Percentiles rank a stretch among this genome's conserved stretches.
Evolutionary conservation across 371 early-diverging fungal species (phyloP).

Genomic region (Synchytrium microbalum): DNA sequence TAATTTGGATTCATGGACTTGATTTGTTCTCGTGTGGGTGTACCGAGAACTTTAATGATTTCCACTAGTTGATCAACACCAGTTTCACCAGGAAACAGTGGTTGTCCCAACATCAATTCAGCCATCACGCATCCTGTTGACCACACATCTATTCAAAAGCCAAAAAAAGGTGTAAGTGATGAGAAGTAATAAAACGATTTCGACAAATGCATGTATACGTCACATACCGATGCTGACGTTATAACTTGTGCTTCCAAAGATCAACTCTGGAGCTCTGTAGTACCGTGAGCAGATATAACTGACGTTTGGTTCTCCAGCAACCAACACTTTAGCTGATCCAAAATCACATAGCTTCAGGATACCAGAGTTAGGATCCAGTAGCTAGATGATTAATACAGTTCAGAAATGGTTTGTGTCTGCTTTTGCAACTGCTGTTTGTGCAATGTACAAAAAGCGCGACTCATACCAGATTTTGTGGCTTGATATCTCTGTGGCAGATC

Average conservation of each 20-base stretch:
- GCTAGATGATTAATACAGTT: constrained; percentile 17
- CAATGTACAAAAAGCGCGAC: no score
- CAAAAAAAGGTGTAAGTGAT: background rate
- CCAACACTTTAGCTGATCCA: constrained; percentile 94
- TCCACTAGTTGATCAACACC: constrained; percentile 99
- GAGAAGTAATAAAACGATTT: no score
- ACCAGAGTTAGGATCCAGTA: constrained; percentile 82
- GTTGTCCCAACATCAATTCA: constrained; percentile 92
- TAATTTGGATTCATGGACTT: constrained; percentile 94
- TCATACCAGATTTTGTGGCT: constrained; percentile 89
- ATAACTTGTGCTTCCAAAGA: constrained; percentile 95
- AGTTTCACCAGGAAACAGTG: constrained; percentile 97
- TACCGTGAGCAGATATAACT: constrained; percentile 98
- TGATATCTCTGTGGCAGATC: constrained; percentile 96
- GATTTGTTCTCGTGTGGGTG: constrained; percentile 94
- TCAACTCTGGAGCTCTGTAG: constrained; percentile 97
- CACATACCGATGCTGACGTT: constrained; percentile 73
- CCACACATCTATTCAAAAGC: constrained; percentile 76
- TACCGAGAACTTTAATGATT: constrained; percentile 98
- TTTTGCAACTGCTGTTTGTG: no score
- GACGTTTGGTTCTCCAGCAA: constrained; percentile 91
- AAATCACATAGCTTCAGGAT: constrained; percentile 98
- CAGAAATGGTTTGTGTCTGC: background rate
- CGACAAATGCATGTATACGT: background rate
- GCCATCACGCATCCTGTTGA: constrained; percentile 99